These are phyloP conservation scores for Eustoma russellianum DNA, from an alignment of 257 asterid genomes.

Conservation along the genomic window DNA sequence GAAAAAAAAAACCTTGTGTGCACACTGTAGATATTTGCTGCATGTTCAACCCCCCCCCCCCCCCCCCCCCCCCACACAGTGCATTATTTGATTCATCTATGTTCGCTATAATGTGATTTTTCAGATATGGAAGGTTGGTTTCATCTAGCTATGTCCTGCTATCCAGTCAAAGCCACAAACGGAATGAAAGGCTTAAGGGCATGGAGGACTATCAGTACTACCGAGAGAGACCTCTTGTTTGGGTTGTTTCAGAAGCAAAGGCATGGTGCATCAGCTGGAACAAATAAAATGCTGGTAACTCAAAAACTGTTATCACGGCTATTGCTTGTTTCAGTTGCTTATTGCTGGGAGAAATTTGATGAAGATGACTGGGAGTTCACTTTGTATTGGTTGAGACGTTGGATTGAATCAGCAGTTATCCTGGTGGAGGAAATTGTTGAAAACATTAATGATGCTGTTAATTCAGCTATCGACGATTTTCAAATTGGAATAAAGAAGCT, in stretches of 20 bases:
- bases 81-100: conserved; percentile 5
- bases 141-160: conserved; percentile 70
- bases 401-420: conserved; percentile 81
- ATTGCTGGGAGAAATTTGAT: conserved; percentile 83
- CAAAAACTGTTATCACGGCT: conserved; percentile 68
- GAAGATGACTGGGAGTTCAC: conserved; percentile 92
- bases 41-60: too few relatives aligned
- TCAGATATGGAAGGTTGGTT: conserved; percentile 92
- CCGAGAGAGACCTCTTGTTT: conserved; percentile 52
- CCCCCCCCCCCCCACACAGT: too few relatives aligned
- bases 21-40: background rate
- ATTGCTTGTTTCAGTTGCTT: conserved; percentile 63
- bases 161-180: conserved; percentile 49
- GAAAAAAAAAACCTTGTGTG: background rate
- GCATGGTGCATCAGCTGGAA: conserved; percentile 46
- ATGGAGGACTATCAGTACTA: conserved; percentile 44
- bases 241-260: conserved; percentile 82
- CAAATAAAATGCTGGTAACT: conserved; percentile 67
- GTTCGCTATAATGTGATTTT: conserved; percentile 13
- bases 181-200: conserved; percentile 41
- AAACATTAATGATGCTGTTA: conserved; percentile 42
- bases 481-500: conserved; percentile 39
- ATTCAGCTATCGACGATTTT: conserved; percentile 23
- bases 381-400: conserved; percentile 69
- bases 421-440: conserved; percentile 84